Evolutionary conservation across 495 filamentous ascomycete species (phyloP).

Genomic region (Barbatosphaeria neglecta): DNA sequence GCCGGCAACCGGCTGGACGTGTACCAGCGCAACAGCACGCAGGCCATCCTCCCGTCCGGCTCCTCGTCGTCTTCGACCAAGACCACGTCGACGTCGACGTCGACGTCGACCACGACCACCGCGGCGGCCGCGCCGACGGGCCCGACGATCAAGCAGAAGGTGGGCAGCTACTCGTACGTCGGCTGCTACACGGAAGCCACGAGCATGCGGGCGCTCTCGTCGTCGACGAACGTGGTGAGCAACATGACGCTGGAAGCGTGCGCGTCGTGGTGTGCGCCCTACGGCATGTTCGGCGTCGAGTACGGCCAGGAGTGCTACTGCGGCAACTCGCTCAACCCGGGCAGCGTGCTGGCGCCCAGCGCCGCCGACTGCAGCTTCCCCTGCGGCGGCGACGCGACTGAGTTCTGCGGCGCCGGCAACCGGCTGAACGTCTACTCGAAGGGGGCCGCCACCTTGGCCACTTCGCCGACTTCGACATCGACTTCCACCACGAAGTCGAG

Average conservation of each 20-base stretch:
- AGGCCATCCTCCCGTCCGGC: background rate
- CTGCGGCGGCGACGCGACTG: constrained; percentile 12
- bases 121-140: constrained; percentile 4
- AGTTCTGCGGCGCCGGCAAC: constrained; percentile 13
- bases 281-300: constrained; percentile 20
- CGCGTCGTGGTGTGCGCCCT: constrained; percentile 17
- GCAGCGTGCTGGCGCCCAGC: constrained; percentile 6
- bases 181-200: constrained; percentile 17
- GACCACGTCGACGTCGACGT: constrained; percentile 1
- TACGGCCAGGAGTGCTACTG: constrained; percentile 27
- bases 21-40: background rate
- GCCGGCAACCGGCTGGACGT: constrained; percentile 20
- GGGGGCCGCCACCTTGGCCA: background rate
- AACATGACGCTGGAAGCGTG: constrained; percentile 21
- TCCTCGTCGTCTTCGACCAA: background rate
- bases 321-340: constrained; percentile 15
- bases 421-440: constrained; percentile 17
- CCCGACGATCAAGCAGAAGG: constrained; percentile 2
- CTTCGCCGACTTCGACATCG: background rate
- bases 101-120: constrained; percentile 5
- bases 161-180: constrained; percentile 5
- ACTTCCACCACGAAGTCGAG: background rate
- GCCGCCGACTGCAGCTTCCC: constrained; percentile 17
- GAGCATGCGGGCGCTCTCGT: constrained; percentile 11
- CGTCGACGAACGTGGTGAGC: constrained; percentile 5